Conservation (phyloP, 306 rosid species). For the Ormosia emarginata region DNA sequence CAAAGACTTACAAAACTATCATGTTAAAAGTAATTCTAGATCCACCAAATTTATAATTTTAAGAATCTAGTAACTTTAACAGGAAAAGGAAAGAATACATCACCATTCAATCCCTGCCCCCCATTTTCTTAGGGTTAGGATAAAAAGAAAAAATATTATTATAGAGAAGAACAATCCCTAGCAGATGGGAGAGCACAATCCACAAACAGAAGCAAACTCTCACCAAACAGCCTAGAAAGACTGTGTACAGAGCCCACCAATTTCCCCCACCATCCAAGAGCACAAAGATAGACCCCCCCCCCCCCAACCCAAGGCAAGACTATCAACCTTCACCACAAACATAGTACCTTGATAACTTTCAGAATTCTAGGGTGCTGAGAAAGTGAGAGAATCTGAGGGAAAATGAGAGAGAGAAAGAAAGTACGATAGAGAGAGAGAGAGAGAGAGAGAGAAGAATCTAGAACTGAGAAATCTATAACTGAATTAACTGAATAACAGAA, state of each 20-base stretch:
- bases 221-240: background rate
- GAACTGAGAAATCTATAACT: too few species aligned
- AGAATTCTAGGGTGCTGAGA: too few species aligned
- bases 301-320: background rate
- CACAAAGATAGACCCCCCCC: background rate
- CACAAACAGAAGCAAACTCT: background rate
- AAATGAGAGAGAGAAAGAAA: too few species aligned
- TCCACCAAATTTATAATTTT: background rate
- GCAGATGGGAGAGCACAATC: background rate
- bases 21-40: background rate
- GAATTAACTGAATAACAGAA: too few species aligned
- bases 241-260: background rate
- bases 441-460: too few species aligned
- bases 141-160: background rate
- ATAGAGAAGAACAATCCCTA: background rate
- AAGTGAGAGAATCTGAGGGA: too few species aligned
- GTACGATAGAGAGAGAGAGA: too few species aligned
- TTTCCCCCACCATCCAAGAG: background rate
- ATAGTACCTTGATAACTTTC: background rate
- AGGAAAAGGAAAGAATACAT: background rate
- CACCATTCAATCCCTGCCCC: background rate
- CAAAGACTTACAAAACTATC: background rate
- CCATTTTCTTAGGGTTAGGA: background rate
- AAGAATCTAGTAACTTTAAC: background rate
- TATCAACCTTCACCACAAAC: conserved; percentile 9